Percentiles rank a stretch among this genome's conserved stretches.
phyloP scores from a whole-genome alignment of 2,329 filamentous ascomycete species.

The Cladophialophora carrionii region DNA sequence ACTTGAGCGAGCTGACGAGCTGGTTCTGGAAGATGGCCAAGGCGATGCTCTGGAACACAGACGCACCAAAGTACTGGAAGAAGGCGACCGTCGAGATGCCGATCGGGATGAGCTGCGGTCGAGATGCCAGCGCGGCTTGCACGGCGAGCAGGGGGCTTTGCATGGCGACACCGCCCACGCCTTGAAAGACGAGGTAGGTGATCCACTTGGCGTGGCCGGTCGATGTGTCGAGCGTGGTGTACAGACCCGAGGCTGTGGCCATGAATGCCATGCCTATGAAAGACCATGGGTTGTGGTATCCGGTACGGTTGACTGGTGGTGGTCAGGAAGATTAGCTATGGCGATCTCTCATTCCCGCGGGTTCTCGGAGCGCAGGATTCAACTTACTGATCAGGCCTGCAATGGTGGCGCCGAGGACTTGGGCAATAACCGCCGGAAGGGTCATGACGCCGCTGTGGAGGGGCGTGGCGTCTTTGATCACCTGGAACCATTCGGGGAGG shows the following conservation, averaged over 20 bases:
- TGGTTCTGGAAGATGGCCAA: constrained; percentile 48
- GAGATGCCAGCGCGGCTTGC: constrained; percentile 42
- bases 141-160: constrained; percentile 45
- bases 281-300: constrained; percentile 50
- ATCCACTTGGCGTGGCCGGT: constrained; percentile 45
- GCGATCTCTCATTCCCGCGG: not conserved
- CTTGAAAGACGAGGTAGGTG: constrained; percentile 46
- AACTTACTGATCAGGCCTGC: constrained; percentile 24
- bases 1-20: constrained; percentile 43
- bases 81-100: constrained; percentile 46
- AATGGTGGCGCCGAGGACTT: constrained; percentile 26
- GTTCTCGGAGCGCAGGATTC: not conserved
- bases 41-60: constrained; percentile 45
- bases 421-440: constrained; percentile 31
- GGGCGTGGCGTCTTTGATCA: constrained; percentile 45
- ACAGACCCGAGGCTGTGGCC: constrained; percentile 44
- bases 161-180: constrained; percentile 46
- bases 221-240: constrained; percentile 44
- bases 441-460: constrained; percentile 34
- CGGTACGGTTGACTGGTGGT: constrained; percentile 29
- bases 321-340: not conserved
- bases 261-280: constrained; percentile 42
- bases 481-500: constrained; percentile 53
- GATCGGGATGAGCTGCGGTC: constrained; percentile 42
- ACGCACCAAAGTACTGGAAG: constrained; percentile 45